Conservation (phyloP, 2,329 filamentous ascomycete species). For the Aureobasidium sp. region DNA sequence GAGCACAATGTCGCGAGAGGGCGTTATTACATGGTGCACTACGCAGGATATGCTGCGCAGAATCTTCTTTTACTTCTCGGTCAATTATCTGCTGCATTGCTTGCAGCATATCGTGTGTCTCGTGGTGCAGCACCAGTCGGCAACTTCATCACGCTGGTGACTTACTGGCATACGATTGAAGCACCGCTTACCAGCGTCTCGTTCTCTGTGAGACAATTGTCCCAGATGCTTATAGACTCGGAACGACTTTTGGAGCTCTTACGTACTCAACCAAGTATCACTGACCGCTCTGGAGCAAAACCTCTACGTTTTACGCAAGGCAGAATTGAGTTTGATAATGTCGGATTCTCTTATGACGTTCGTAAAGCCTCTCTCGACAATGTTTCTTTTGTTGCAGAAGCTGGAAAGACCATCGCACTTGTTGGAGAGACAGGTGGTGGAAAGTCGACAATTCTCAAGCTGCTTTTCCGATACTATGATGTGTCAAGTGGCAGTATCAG, state of each 20-base stretch:
- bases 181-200: constrained; percentile 45
- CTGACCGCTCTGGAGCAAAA: constrained; percentile 40
- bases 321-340: constrained; percentile 47
- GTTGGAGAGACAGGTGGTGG: constrained; percentile 57
- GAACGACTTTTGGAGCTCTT: constrained; percentile 55
- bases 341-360: constrained; percentile 50
- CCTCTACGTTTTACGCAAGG: constrained; percentile 41
- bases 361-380: constrained; percentile 45
- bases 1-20: constrained; percentile 29
- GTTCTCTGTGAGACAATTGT: constrained; percentile 42
- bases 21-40: constrained; percentile 24
- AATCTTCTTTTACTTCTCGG: constrained; percentile 43
- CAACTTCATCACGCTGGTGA: constrained; percentile 57
- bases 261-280: constrained; percentile 50
- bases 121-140: constrained; percentile 46
- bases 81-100: constrained; percentile 42
- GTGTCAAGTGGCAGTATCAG: constrained; percentile 46
- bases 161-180: constrained; percentile 52
- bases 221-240: constrained; percentile 54
- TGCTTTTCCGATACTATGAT: constrained; percentile 56
- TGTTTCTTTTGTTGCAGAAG: constrained; percentile 42
- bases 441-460: constrained; percentile 56
- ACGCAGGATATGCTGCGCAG: constrained; percentile 35
- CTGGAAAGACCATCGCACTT: constrained; percentile 52
- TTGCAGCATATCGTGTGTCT: constrained; percentile 49